phyloP scores from a whole-genome alignment of 192 early-diverging fungal species.

The Gorgonomyces haynaldii region DNA sequence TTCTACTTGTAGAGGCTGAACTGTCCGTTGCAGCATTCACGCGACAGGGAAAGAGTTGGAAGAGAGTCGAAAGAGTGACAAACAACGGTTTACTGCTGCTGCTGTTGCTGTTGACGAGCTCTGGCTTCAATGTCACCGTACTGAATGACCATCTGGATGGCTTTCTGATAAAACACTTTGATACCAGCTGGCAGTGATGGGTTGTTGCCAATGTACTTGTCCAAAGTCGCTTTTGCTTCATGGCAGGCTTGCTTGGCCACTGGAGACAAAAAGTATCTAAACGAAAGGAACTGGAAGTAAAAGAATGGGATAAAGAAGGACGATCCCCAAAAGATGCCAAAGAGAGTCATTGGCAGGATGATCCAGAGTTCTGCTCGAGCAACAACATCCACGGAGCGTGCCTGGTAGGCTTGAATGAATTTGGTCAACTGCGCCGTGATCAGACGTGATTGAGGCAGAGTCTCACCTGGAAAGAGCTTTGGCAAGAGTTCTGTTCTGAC shows the following conservation, averaged over 20 bases:
- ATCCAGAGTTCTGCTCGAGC: constrained; percentile 58
- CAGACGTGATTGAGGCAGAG: constrained; percentile 12
- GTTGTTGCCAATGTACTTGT: constrained; percentile 6
- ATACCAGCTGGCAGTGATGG: constrained; percentile 8
- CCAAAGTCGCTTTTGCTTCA: constrained; percentile 6
- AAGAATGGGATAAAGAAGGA: constrained; percentile 47
- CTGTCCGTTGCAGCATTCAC: too few species aligned
- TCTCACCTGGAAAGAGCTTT: constrained; percentile 39
- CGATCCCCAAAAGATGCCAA: constrained; percentile 32
- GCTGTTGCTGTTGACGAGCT: neutral
- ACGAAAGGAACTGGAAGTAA: constrained; percentile 59
- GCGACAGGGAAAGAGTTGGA: too few species aligned
- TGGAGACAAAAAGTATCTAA: constrained; percentile 48
- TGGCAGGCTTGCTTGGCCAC: constrained; percentile 15
- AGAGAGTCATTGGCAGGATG: constrained; percentile 49
- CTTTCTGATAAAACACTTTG: constrained; percentile 1
- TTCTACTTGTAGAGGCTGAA: too few species aligned
- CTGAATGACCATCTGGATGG: constrained; percentile 5
- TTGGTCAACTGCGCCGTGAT: constrained; percentile 27
- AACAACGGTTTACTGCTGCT: too few species aligned
- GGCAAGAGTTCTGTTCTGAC: constrained; percentile 54
- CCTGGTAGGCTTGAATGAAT: constrained; percentile 47
- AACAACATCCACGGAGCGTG: constrained; percentile 46
- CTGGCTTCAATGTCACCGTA: constrained; percentile 7
- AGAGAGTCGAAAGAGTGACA: too few species aligned